A percentile compares a stretch with the other conserved stretches of the same genome.
These are phyloP conservation scores for Pilasporangium apinafurcum DNA, from an alignment of 352 stramenopile species.

Conservation along the genomic window DNA sequence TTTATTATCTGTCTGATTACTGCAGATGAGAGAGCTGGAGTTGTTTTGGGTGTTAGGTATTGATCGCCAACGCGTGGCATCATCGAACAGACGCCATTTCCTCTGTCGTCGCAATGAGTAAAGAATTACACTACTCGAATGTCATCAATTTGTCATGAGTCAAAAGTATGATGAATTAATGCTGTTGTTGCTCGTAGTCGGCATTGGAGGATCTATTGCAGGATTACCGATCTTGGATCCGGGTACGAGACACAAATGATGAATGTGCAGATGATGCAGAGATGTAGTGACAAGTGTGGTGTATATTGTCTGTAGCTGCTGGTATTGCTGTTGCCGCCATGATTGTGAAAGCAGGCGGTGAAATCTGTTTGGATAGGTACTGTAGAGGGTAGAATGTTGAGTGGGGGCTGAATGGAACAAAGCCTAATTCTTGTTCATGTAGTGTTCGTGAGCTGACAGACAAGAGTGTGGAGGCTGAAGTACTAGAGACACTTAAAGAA, in stretches of 20 bases:
- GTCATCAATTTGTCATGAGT: constrained; percentile 3
- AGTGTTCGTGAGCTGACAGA: constrained; percentile 82
- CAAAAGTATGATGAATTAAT: neutral
- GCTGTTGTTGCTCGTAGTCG: constrained; percentile 13
- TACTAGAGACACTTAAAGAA: constrained; percentile 68
- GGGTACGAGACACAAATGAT: constrained; percentile 16
- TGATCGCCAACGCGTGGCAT: constrained; percentile 98
- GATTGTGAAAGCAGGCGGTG: constrained; percentile 84
- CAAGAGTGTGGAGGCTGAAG: constrained; percentile 76
- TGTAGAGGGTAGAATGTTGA: no score
- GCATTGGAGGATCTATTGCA: constrained; percentile 67
- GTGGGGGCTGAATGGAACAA: no score
- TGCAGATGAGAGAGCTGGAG: no score
- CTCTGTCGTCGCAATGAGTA: constrained; percentile 78
- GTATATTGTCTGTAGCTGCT: constrained; percentile 30
- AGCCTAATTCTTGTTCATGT: no score
- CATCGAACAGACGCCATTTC: constrained; percentile 89
- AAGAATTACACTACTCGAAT: no score
- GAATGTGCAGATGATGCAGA: neutral
- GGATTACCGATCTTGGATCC: constrained; percentile 69
- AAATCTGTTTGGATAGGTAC: constrained; percentile 79
- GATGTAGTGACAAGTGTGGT: neutral
- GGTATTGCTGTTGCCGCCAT: constrained; percentile 83
- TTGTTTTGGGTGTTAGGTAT: constrained; percentile 50
- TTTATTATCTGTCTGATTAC: neutral